Evolutionary conservation across 2,329 filamentous ascomycete species (phyloP).

Genomic region (Paracorniculantispora psalliotae): DNA sequence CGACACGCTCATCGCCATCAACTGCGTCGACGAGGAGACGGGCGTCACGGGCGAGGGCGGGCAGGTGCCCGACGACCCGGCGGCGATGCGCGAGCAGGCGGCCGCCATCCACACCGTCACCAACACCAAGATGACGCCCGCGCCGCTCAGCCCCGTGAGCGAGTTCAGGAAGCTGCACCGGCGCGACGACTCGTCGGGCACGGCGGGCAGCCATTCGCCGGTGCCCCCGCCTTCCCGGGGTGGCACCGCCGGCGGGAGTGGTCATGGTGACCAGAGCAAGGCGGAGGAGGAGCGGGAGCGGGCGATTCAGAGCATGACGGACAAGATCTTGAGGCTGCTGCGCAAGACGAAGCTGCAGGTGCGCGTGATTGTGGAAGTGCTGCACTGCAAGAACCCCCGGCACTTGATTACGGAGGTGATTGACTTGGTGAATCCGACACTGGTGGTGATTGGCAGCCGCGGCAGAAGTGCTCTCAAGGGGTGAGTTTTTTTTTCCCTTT

Average conservation of each 20-base stretch:
- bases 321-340: conserved; percentile 77
- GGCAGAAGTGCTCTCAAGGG: conserved; percentile 90
- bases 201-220: conserved; percentile 40
- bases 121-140: conserved; percentile 31
- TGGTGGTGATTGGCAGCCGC: conserved; percentile 88
- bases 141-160: conserved; percentile 28
- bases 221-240: too few species aligned
- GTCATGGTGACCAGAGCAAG: conserved; percentile 49
- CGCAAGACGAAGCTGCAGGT: conserved; percentile 91
- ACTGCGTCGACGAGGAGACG: conserved; percentile 86
- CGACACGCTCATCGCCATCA: conserved; percentile 88
- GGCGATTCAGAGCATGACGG: conserved; percentile 78
- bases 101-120: conserved; percentile 63
- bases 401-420: conserved; percentile 97
- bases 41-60: conserved; percentile 49
- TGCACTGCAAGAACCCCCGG: conserved; percentile 97
- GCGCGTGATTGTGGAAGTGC: conserved; percentile 87
- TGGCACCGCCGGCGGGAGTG: conserved; percentile 37
- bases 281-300: conserved; percentile 74
- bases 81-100: conserved; percentile 70
- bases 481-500: conserved; percentile 46
- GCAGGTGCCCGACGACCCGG: conserved; percentile 65
- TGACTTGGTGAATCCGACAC: conserved; percentile 82
- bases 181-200: conserved; percentile 25
- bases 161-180: conserved; percentile 28